These are phyloP conservation scores for Crucihimalaya himalaica DNA, from an alignment of 345 rosid species.

Conservation along the genomic window DNA sequence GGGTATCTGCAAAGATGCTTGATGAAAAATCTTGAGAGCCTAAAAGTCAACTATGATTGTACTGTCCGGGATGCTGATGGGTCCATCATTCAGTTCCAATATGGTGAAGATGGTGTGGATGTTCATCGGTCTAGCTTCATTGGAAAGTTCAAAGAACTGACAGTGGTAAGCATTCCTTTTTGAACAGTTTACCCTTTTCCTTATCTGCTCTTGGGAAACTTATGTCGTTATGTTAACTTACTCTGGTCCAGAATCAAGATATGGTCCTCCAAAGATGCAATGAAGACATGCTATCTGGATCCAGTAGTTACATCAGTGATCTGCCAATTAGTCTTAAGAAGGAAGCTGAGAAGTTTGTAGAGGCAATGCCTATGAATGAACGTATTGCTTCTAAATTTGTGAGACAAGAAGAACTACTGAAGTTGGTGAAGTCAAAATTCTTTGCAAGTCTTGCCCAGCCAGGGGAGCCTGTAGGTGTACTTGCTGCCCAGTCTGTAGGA, in stretches of 20 bases:
- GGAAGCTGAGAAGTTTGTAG: constrained; percentile 61
- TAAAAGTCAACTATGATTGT: constrained; percentile 84
- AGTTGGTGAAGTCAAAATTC: constrained; percentile 69
- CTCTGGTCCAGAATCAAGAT: constrained; percentile 69
- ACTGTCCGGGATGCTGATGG: constrained; percentile 98
- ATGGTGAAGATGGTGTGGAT: constrained; percentile 99
- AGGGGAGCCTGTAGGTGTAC: constrained; percentile 98
- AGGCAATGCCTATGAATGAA: constrained; percentile 46
- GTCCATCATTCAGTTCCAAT: constrained; percentile 83
- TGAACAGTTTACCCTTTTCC: constrained; percentile 20
- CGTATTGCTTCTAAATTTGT: constrained; percentile 42
- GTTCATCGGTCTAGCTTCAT: constrained; percentile 87
- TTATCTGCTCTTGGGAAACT: constrained; percentile 21
- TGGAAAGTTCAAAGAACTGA: constrained; percentile 67
- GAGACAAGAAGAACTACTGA: constrained; percentile 54
- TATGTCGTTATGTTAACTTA: constrained; percentile 10
- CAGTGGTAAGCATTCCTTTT: constrained; percentile 54
- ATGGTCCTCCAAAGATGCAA: constrained; percentile 52
- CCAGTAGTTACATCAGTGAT: constrained; percentile 55
- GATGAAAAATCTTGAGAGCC: constrained; percentile 91
- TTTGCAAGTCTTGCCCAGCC: constrained; percentile 93
- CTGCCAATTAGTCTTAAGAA: constrained; percentile 66
- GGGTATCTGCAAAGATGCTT: constrained; percentile 98
- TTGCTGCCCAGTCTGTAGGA: constrained; percentile 98
- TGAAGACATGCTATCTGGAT: constrained; percentile 42